Base-by-base conservation (phyloP, 2,329 filamentous ascomycete genomes). In the Neopestalotiopsis clavispora region DNA sequence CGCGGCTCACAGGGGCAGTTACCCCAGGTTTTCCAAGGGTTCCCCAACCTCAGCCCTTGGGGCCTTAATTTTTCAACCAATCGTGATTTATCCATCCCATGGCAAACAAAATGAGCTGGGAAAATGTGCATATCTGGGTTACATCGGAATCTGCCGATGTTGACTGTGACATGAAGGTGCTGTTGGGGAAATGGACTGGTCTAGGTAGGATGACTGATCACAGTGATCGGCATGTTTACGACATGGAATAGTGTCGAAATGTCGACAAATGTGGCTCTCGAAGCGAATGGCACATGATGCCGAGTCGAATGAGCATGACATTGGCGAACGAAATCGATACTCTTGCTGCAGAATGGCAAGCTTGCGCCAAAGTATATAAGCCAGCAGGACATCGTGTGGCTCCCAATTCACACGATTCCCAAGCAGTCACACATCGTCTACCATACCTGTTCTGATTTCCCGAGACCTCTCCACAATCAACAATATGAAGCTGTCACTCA, bases 401-500 rank as follows among this genome's bases (percentile, higher is more conserved):
- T 52, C 45, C 14, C 10, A 7, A n/a, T 23, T 52, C 7, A 17
- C n/a, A 7, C 17, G 23, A 30, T 14, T 17, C 30, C 12, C 20
- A 23, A 14, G 17, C 23, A 59, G 12, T 28, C 10, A 7, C 57
- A 12, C 34, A 17, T 5, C 20, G 14, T 32, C 1, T 10, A n/a
- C 17, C 13, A 12, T 12, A 13, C 14, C 4, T 59, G 23, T 14
- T 23, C 57, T 17, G 17, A 17, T 3, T 62, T 40, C 9, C 32
- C 28, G 13, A 17, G 32, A 10, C 5, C 20, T n/a, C 20, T 20
- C 4, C 4, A 40, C 17, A 34, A 40, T 3, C 9, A 6, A 42
- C 61, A 67, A 12, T 13, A 70, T 70, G 69, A 70, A 63, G 56
- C 49, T 70, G 40, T 72, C 71, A 17, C 64, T 69, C 12, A 30